These are phyloP conservation scores for Psidium guajava DNA, from an alignment of 345 rosid genomes.

Conservation along the genomic window DNA sequence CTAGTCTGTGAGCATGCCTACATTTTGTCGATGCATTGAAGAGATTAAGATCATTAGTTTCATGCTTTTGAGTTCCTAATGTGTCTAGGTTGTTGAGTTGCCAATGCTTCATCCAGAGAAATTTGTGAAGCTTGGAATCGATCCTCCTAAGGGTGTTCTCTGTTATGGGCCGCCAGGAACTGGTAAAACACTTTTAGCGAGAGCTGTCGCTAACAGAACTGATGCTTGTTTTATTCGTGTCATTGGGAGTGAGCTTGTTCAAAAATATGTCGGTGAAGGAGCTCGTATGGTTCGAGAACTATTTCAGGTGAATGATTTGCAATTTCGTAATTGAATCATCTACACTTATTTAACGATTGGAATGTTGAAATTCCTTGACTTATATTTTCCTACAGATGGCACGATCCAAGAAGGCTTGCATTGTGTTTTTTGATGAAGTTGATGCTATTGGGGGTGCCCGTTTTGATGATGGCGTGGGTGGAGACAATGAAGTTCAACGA, in stretches of 20 bases:
- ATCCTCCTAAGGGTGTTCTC: conserved; percentile 98
- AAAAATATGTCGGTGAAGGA: conserved; percentile 97
- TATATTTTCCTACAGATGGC: conserved; percentile 51
- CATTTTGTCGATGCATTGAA: background rate
- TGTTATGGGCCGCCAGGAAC: conserved; percentile 99
- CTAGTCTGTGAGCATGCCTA: background rate
- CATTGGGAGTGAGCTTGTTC: conserved; percentile 98
- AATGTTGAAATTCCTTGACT: background rate
- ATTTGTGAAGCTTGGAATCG: conserved; percentile 97
- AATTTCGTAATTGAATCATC: background rate
- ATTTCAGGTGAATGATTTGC: conserved; percentile 54
- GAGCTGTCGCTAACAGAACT: conserved; percentile 98
- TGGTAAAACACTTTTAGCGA: conserved; percentile 86
- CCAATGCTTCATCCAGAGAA: conserved; percentile 99
- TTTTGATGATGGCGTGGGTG: conserved; percentile 78
- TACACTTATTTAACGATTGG: background rate
- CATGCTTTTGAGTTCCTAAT: background rate
- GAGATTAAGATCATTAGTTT: background rate
- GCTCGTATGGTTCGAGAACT: conserved; percentile 98
- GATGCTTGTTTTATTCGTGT: conserved; percentile 99
- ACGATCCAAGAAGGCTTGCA: conserved; percentile 78
- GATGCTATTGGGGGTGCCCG: conserved; percentile 88
- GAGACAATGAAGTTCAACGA: conserved; percentile 72
- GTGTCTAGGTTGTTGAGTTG: conserved; percentile 76
- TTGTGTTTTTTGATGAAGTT: conserved; percentile 77